Evolutionary conservation across 164 flowering plant species (phyloP).

Genomic region (Vitis labrusca): DNA sequence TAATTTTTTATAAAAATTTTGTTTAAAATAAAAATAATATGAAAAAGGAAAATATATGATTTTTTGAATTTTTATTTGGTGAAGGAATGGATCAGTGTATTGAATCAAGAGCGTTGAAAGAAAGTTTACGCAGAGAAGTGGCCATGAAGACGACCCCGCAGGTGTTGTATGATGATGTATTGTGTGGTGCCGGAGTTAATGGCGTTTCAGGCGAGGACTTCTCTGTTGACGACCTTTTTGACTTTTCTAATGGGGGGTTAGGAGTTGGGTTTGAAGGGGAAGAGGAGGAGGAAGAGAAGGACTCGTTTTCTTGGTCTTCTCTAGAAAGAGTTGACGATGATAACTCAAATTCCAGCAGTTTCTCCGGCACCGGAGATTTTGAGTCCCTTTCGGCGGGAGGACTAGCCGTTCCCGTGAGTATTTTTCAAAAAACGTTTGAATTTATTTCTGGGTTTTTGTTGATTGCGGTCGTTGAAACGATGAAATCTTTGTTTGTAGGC

Average conservation of each 20-base stretch:
- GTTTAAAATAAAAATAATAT: too few species aligned
- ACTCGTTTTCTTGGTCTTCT: slow-evolving; percentile 28
- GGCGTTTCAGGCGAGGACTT: slow-evolving; percentile 50
- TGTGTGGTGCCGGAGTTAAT: slow-evolving; percentile 10
- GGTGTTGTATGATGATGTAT: slow-evolving; percentile 28
- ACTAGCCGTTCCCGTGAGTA: slow-evolving; percentile 56
- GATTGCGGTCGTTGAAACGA: background rate
- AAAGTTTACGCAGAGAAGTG: slow-evolving; percentile 44
- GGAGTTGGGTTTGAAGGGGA: slow-evolving; percentile 18
- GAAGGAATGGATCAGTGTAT: slow-evolving; percentile 38
- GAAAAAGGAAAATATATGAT: background rate
- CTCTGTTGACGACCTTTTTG: slow-evolving; percentile 65
- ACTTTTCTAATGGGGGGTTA: slow-evolving; percentile 52
- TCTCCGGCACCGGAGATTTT: slow-evolving; percentile 22
- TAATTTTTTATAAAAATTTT: too few species aligned
- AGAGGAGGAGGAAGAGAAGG: slow-evolving; percentile 41
- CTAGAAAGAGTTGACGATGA: slow-evolving; percentile 20
- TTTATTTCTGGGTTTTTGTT: background rate
- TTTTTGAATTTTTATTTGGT: background rate
- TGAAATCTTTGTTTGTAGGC: slow-evolving; percentile 29
- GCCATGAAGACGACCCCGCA: slow-evolving; percentile 28
- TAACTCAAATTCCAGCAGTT: slow-evolving; percentile 20
- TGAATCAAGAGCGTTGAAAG: slow-evolving; percentile 53
- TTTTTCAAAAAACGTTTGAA: background rate
- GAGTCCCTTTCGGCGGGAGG: slow-evolving; percentile 31